Evolutionary conservation across 805 yeast species (phyloP).

Genomic region (Wickerhamiella qilinensis): DNA sequence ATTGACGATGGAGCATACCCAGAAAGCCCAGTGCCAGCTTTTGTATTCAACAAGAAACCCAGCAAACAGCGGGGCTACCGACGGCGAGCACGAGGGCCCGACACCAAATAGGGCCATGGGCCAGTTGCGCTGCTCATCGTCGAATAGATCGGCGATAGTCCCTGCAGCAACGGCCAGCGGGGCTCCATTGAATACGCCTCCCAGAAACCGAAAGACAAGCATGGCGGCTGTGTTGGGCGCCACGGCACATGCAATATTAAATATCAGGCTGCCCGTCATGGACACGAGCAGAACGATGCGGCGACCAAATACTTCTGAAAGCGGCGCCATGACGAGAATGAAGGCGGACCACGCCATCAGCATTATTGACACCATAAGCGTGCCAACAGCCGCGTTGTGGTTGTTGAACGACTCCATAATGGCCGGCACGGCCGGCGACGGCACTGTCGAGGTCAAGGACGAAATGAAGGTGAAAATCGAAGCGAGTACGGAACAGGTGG

Average conservation of each 20-base stretch:
- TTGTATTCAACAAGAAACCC: slow-evolving; percentile 38
- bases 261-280: slow-evolving; percentile 28
- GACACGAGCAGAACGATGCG: slow-evolving; percentile 36
- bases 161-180: slow-evolving; percentile 60
- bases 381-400: slow-evolving; percentile 27
- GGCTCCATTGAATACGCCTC: slow-evolving; percentile 54
- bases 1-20: slow-evolving; percentile 39
- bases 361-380: slow-evolving; percentile 45
- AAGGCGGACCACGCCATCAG: slow-evolving; percentile 57
- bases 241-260: slow-evolving; percentile 41
- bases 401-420: slow-evolving; percentile 32
- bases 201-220: slow-evolving; percentile 42
- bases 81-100: slow-evolving; percentile 48
- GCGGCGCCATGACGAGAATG: slow-evolving; percentile 49
- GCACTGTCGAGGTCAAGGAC: slow-evolving; percentile 46
- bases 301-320: slow-evolving; percentile 53
- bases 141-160: slow-evolving; percentile 43
- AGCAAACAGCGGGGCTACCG: slow-evolving; percentile 30
- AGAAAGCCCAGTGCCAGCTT: slow-evolving; percentile 51
- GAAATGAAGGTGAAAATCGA: slow-evolving; percentile 40
- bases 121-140: slow-evolving; percentile 32
- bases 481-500: slow-evolving; percentile 30
- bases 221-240: slow-evolving; percentile 39
- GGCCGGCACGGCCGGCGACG: slow-evolving; percentile 40
- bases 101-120: slow-evolving; percentile 42